Evolutionary conservation across 345 rosid genomes (phyloP), one percentile per base, ranked within the genome.

Genomic region (Angophora floribunda): DNA sequence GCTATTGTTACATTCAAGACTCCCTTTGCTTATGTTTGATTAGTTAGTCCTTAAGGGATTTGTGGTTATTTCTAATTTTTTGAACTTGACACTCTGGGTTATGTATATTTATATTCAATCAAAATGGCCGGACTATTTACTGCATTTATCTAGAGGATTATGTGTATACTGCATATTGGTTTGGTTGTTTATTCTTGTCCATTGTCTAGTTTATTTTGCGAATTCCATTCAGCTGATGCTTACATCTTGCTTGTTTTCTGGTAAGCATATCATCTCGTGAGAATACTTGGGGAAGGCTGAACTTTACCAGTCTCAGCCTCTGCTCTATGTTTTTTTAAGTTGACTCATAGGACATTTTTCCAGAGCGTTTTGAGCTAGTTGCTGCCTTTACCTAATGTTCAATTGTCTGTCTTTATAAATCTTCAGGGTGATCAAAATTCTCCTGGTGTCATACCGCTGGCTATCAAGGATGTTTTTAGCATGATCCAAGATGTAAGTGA

Each of bases 391-490:
- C 45, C 67, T 85, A 52, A 85, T 12, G 44, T n/a, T 52, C 15
- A 21, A 32, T 52, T 53, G 9, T 63, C n/a, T 47, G 87, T 51
- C 21, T 41, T 32, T 41, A n/a, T 26, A 52, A 90, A 36, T 91
- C 87, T 91, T 80, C 94, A 98, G 99, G 99, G 99, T 89, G 99
- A 98, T 94, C 98, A 96, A 89, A 93, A 90, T 88, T 94, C 97
- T 90, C 99, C 99, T 87, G 99, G 99, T 87, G 92, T 98, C 89
- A 98, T 98, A 87, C 99, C 99, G 5, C 93, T 98, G 90, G 99
- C 99, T 52, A 98, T 98, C 91, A 98, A 96, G 93, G 99, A 98
- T 41, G 99, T 97, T 50, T 98, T 98, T 94, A 94, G 99, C 96
- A 96, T 93, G 55, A 98, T 98, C 88, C 99, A 98, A 94, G 99